Evolutionary conservation across 2,329 filamentous ascomycete genomes (phyloP), one percentile per base, ranked within the genome.

Genomic region (Trichoderma sp.): DNA sequence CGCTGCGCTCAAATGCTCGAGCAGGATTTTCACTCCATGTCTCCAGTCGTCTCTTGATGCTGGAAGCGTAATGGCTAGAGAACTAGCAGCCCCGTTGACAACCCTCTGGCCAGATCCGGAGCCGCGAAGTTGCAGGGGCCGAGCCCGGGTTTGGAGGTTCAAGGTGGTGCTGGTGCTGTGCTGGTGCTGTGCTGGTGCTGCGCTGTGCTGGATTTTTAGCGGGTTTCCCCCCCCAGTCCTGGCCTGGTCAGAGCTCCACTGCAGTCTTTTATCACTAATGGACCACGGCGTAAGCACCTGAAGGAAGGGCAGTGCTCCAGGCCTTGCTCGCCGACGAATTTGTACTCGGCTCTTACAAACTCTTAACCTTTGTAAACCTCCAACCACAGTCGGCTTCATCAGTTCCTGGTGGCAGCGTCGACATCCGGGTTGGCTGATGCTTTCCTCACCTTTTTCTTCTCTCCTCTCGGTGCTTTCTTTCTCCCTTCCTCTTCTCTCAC

Each of bases 351-450:
- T 58, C 55, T 30, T 36, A 15, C 26, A 62, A 23, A 36, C 50
- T 50, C 57, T 64, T 23, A 26, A 28, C 67, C 26, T 59, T 32
- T 32, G 15, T 43, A 43, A n/a, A 62, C 43, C 36, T 59, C 67
- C 47, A 47, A 39, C 36, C 67, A 62, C 43, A n/a, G 67, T 63
- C 67, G 57, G 26, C 55, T 47, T 69, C 67, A 62, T 53, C 55
- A 59, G 55, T 32, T 59, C 28, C 55, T 59, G 55, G 55, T 34
- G 55, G 28, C 55, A 59, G 55, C 58, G 58, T 39, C 58, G 58
- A 61, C 58, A n/a, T 26, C 55, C 34, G 39, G 32, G 11, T 36
- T 32, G 34, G 58, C 61, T 64, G 57, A 53, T 69, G 32, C 23
- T 43, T 3, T 32, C 63, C 23, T 53, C 23, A n/a, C 20, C 17